Percentiles rank a stretch among this genome's conserved stretches.
Evolutionary conservation across 1,284 basidiomycete genomes (phyloP).

Genomic region (Ceratobasidium sp.): DNA sequence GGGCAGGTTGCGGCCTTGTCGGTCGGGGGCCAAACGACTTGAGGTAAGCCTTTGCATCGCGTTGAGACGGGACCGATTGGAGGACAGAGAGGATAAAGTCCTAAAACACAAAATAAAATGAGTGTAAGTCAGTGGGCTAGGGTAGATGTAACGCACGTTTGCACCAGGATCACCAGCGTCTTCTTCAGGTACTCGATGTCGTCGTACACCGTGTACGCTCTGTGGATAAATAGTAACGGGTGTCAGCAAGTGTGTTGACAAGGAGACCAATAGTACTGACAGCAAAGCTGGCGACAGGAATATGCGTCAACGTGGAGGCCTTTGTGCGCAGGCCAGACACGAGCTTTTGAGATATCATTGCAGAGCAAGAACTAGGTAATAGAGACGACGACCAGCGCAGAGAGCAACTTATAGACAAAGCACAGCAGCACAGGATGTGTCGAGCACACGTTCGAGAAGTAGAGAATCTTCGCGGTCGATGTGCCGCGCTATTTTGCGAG

Average conservation of each 20-base stretch:
- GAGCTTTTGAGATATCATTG: conserved; percentile 28
- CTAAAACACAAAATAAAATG: conserved; percentile 63
- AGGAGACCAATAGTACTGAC: conserved; percentile 4
- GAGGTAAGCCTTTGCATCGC: conserved; percentile 91
- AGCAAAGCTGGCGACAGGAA: background rate
- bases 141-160: conserved; percentile 25
- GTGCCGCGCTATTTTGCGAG: conserved; percentile 31
- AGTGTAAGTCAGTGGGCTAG: background rate
- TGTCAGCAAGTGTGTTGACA: background rate
- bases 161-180: conserved; percentile 33
- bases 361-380: background rate
- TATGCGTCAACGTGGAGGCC: background rate
- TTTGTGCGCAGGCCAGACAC: conserved; percentile 20
- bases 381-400: conserved; percentile 4
- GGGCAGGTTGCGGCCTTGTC: conserved; percentile 45
- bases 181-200: conserved; percentile 22
- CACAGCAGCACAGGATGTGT: background rate
- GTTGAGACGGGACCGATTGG: conserved; percentile 88
- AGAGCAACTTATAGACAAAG: background rate
- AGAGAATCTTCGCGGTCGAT: background rate
- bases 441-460: background rate
- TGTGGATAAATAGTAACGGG: background rate
- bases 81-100: conserved; percentile 97
- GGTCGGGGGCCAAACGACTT: conserved; percentile 75
- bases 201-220: conserved; percentile 38